Conservation (phyloP, 2,329 filamentous ascomycete species). For the Colletotrichum truncatum region DNA sequence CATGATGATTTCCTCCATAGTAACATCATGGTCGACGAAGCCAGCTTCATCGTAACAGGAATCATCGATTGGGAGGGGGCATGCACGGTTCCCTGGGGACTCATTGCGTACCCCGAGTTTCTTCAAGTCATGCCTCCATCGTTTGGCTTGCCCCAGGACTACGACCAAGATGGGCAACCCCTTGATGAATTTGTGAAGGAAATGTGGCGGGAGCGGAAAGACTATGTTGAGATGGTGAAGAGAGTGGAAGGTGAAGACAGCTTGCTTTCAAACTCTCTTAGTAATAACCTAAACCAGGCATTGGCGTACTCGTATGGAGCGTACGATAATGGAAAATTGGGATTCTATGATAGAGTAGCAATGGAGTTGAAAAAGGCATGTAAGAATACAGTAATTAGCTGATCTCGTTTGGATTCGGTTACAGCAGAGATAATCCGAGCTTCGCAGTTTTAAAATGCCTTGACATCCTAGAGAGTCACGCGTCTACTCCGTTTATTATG, state of each 20-base stretch:
- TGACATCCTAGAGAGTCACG: no score
- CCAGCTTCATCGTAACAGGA: slow-evolving; percentile 34
- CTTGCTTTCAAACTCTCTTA: background rate
- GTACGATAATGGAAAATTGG: background rate
- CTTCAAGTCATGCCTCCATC: slow-evolving; percentile 30
- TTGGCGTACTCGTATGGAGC: background rate
- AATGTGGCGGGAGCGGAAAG: background rate
- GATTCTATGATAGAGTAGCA: background rate
- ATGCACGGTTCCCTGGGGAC: slow-evolving; percentile 35
- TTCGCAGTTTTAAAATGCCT: no score
- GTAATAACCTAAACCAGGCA: background rate
- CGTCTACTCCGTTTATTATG: no score
- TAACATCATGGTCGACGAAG: slow-evolving; percentile 41
- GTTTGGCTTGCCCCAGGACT: background rate
- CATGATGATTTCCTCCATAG: slow-evolving; percentile 42
- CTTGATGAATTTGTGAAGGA: background rate
- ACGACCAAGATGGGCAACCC: background rate
- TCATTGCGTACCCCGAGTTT: slow-evolving; percentile 34
- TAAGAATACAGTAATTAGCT: no score
- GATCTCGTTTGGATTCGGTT: no score
- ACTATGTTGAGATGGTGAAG: background rate
- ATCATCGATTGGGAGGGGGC: slow-evolving; percentile 44
- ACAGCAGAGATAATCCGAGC: no score
- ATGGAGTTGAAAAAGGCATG: background rate
- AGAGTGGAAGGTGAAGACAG: background rate